Base-by-base conservation (phyloP, 2,329 filamentous ascomycete species). In the Aspergillus ustus region DNA sequence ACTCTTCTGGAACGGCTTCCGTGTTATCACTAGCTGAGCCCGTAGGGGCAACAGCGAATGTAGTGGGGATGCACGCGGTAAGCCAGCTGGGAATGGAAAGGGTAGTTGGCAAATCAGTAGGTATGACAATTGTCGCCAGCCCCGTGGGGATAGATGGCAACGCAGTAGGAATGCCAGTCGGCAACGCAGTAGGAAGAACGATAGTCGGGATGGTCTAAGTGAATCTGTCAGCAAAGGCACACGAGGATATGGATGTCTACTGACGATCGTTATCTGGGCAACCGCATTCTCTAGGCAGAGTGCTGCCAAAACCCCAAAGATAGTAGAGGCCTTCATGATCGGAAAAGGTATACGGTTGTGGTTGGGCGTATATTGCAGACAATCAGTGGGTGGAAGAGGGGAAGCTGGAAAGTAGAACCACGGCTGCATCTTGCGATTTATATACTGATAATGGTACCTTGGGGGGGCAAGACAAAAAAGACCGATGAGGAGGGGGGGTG, bases 241-340 rank as follows among this genome's bases (percentile, higher is more conserved):
- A 20, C 31, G 29, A 22, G 15, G 9, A 1, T 2, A 22, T 51
- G 22, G 13, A 6, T 20, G 28, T 7, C 44, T 20, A 58, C 55
- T 28, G n/a, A 58, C 60, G 57, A 68, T 59, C 58, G 43, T 63
- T 59, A 52, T 62, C 65, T 57, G 67, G 63, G 67, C 67, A 15
- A 67, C 67, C 48, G 61, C 66, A 17, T 67, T 67, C 55, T 65
- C 62, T 55, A 74, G 49, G 55, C 54, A 64, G 45, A 73, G 62
- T 59, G 66, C 66, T 50, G 67, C 66, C 63, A 67, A 55, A 28
- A 68, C 54, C 59, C 68, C 69, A 52, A 73, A 50, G 52, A 67
- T 37, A 66, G 69, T 45, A 56, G 68, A 67, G 57, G 68, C 59
- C 67, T 73, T 75, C 73, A 75, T 74, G 52, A 40, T 72, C 63